Base-by-base conservation (phyloP, 345 rosid genomes). In the Psidium guajava region DNA sequence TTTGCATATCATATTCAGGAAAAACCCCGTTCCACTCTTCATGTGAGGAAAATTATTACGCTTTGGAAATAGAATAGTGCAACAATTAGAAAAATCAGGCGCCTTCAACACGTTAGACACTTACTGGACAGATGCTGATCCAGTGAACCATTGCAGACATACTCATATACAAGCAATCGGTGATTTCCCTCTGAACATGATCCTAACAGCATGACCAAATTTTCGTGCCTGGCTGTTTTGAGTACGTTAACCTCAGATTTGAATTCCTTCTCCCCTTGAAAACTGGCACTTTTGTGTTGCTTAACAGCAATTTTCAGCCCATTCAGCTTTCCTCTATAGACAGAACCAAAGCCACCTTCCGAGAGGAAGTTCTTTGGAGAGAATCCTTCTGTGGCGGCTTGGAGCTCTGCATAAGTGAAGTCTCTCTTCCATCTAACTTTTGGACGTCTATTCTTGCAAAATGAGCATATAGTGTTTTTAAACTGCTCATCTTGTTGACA, bases 301-400 rank as follows among this genome's bases (percentile, higher is more conserved):
- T 94, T 94, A 44, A 94, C 93, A 2, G 96, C 96, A 83, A 94
- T 86, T 83, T 87, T 90, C 81, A 89, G 24, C 69, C 91, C 92
- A 75, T 90, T 86, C 22, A 91, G 75, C 36, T 91, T 88, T 82
- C 97, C 97, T 88, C 42, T 89, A 64, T 50, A 92, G 42, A 93
- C 97, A 36, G 90, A 90, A 32, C 97, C 95, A 80, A 92, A 94
- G n/a, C 94, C 97, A 7, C 95, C 95, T 90, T 93, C 93, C 5
- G 94, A 92, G 21, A 94, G 83, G 88, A 88, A 94, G 64, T 93
- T 93, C 69, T 57, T 86, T 0, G 2, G 58, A 13, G 87, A 32
- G 90, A 94, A 94, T 51, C 94, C 94, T 16, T 89, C 90, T 11
- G 97, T 94, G 2, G 95, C 94, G 20, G 91, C 90, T 27, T 87